Base-by-base conservation (phyloP, 169 alveolate species). In the Cyclospora cayetanensis region DNA sequence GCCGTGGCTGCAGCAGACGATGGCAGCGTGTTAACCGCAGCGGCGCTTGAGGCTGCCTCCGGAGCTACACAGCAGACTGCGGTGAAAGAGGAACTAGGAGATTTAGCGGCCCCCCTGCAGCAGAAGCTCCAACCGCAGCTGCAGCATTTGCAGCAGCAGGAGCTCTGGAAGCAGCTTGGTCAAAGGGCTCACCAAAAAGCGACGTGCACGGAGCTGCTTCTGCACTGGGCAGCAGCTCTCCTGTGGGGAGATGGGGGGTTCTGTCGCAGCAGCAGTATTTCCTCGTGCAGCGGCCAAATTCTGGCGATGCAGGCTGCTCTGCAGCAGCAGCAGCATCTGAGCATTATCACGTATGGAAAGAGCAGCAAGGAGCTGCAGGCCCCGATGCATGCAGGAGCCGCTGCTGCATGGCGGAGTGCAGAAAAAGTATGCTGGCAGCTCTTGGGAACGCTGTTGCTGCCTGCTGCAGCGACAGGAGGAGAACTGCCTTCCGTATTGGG, bases 171-270 rank as follows among this genome's bases (percentile, higher is more conserved):
- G 80, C 80, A 66, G 80, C 80, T 66, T 31, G 31, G 29, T n/a
- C 35, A 41, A 1, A 31, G 35, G 9, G 39, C 80, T 0, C 80
- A 66, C 11, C 4, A 27, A 11, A 66, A 31, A 27, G 50, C 80
- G 2, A 66, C 80, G 9, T 66, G 80, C 35, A 46, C 80, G 7
- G 80, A 66, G 80, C 50, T 66, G 80, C 80, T 66, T 41, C 80
- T 66, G 80, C 80, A 66, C 80, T 66, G 80, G 80, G 80, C 80
- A 66, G 80, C 80, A 66, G 80, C 80, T 2, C 43, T 66, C 52
- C 50, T 66, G 80, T 66, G 80, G 80, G 80, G 80, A 2, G 43
- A 39, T 4, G 43, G 31, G 7, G 50, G 50, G 29, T 31, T 41
- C 80, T 31, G 39, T 29, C 50, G 80, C 80, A 29, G 80, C 80